These are phyloP conservation scores for Mucor mucedo DNA, from an alignment of 371 early-diverging fungal species.

Conservation along the genomic window DNA sequence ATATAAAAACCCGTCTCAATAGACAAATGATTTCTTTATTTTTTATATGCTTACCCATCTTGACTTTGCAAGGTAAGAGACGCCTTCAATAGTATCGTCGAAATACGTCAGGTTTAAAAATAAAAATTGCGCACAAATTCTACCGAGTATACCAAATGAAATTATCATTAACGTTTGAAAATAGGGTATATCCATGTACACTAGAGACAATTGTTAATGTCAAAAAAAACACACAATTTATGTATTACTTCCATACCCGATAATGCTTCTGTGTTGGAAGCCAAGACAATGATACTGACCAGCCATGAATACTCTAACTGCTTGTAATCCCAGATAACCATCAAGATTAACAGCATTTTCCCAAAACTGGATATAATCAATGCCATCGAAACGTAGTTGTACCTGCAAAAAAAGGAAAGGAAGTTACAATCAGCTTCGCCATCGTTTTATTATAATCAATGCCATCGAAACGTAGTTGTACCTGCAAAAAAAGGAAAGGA, in stretches of 20 bases:
- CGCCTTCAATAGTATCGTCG: constrained; percentile 2
- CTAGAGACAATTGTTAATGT: constrained; percentile 22
- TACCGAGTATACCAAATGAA: constrained; percentile 51
- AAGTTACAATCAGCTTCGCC: no score
- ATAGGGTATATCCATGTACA: constrained; percentile 59
- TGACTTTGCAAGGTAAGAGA: constrained; percentile 11
- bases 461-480: constrained; percentile 77
- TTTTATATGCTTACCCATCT: constrained; percentile 23
- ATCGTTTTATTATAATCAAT: constrained; percentile 79
- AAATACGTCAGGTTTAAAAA: constrained; percentile 53
- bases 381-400: constrained; percentile 76
- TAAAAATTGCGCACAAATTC: constrained; percentile 54
- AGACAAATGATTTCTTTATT: neutral
- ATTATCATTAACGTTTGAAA: constrained; percentile 52
- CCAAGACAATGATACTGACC: constrained; percentile 76
- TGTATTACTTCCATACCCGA: constrained; percentile 59
- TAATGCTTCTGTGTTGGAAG: constrained; percentile 87
- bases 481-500: constrained; percentile 26
- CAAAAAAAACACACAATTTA: no score
- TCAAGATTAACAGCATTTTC: constrained; percentile 85
- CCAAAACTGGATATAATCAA: constrained; percentile 89
- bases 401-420: constrained; percentile 38
- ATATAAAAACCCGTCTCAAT: no score
- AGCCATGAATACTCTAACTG: constrained; percentile 86
- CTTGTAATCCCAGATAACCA: constrained; percentile 95